Evolutionary conservation across 2,329 filamentous ascomycete species (phyloP), one percentile per base, ranked within the genome.

Genomic region (Ceratocystis albifundus): DNA sequence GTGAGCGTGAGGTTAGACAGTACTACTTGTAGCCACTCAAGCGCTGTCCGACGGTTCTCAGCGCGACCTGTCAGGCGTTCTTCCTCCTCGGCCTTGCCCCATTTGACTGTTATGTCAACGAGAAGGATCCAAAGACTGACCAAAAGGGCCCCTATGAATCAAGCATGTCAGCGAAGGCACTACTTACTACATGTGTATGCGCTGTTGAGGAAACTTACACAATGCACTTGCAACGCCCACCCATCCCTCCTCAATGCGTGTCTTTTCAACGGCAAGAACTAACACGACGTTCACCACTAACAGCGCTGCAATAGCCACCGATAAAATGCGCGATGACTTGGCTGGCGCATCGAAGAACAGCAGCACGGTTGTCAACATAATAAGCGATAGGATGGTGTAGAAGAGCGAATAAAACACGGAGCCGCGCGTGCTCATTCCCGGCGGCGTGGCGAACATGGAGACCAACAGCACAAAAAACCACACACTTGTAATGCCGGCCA

Each of bases 391-490:
- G 63, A 86, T 90, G 4, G 90, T 86, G 75, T 89, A 97, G 69
- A 87, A 84, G 73, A 96, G 95, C 67, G 90, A 84, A 74, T 90
- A 90, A 82, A 96, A 99, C 48, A 89, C 90, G n/a, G 91, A 94
- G 4, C 94, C 94, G 64, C 90, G 85, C 8, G 86, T 88, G 74
- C 94, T 85, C 74, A 97, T 86, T 61, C 88, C 87, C 0, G 93
- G 93, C 15, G 91, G 91, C 65, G 89, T 96, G 70, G 95, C 86
- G 76, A 99, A 99, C 70, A 88, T 85, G 66, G 90, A 90, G 17
- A 96, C 85, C n/a, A 99, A 81, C 44, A 96, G 80, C 65, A 96
- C 75, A 8, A 90, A 82, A 93, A 94, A 97, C 93, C 93, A 97
- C n/a, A 90, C 72, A 72, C 95, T 90, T 66, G 86, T 89, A 71